Conservation (phyloP, 2,329 filamentous ascomycete genomes). For the Hirsutella rhossiliensis region DNA sequence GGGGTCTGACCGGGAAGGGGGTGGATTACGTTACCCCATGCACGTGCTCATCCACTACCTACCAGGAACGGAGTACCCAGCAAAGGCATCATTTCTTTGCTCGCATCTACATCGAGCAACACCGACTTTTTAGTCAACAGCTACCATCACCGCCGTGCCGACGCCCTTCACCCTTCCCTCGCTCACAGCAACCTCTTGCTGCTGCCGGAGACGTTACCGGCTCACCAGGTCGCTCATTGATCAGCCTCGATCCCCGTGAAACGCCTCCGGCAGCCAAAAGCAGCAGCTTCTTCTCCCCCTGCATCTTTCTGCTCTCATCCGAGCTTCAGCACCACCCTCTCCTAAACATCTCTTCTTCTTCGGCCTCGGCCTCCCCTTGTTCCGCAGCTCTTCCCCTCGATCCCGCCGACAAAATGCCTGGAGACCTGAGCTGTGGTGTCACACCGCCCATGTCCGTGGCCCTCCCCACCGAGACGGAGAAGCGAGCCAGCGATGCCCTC, state of each 20-base stretch:
- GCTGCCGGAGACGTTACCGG: background rate
- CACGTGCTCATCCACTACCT: too few species aligned
- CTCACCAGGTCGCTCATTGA: background rate
- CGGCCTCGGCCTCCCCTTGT: background rate
- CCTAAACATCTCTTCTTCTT: too few species aligned
- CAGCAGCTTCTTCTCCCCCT: background rate
- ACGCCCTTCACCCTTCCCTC: background rate
- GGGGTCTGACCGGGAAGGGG: too few species aligned
- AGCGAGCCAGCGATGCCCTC: conserved; percentile 64
- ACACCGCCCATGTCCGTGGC: conserved; percentile 72
- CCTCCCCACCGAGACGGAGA: conserved; percentile 66
- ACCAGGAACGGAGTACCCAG: too few species aligned
- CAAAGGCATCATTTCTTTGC: too few species aligned
- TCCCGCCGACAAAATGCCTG: conserved; percentile 15
- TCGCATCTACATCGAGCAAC: too few species aligned
- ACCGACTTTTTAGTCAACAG: too few species aligned
- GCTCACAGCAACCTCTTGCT: background rate
- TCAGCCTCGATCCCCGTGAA: background rate
- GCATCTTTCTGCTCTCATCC: background rate
- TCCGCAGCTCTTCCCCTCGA: background rate
- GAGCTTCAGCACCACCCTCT: background rate
- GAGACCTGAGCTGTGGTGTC: conserved; percentile 45
- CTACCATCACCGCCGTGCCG: background rate
- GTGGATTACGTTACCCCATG: too few species aligned
- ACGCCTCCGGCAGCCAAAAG: background rate